Evolutionary conservation across 176 grass and related monocot genomes (phyloP), one percentile per base, ranked within the genome.

Genomic region (Hordeum marinum): DNA sequence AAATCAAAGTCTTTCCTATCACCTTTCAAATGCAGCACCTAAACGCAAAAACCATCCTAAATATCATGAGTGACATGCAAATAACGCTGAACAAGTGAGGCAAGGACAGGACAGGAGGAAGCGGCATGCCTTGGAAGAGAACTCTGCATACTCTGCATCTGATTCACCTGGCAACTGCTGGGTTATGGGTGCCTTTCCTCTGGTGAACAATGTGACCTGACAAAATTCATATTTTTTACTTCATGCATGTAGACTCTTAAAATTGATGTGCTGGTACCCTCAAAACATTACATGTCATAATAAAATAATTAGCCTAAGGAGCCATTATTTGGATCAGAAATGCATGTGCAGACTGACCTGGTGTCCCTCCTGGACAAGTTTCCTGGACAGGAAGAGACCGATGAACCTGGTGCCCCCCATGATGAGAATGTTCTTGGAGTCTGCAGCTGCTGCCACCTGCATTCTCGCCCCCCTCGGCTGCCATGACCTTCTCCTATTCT

Each of bases 401-500:
- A 96, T 96, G 89, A 99, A 99, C 88, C 96, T 90, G 42, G 96
- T 96, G 55, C 96, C 96, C 2, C 93, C 96, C 93, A 99, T 99
- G 57, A 99, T 80, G 13, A 99, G 88, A 75, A 96, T 99, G 78
- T 99, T 99, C 89, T 96, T 96, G 73, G 90, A 82, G 84, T 88
- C 82, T 8, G 82, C 74, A 0, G 85, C 86, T 76, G 93, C 93
- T 35, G 42, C 71, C 27, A 96, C 93, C 72, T 88, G 87, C 55
- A 98, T 54, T 78, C 86, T 84, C 21, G 85, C 72, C 3, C 75
- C 87, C 58, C 81, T 88, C 43, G 89, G 81, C 73, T 90, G 92
- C 82, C 90, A 89, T 91, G 80, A 71, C 63, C 80, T 83, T 54
- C 93, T 96, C 81, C 85, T 84, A 59, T 70, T 89, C 93, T 99